Conservation (phyloP, 805 yeast genomes). For the Wickerhamiella lipophila region DNA sequence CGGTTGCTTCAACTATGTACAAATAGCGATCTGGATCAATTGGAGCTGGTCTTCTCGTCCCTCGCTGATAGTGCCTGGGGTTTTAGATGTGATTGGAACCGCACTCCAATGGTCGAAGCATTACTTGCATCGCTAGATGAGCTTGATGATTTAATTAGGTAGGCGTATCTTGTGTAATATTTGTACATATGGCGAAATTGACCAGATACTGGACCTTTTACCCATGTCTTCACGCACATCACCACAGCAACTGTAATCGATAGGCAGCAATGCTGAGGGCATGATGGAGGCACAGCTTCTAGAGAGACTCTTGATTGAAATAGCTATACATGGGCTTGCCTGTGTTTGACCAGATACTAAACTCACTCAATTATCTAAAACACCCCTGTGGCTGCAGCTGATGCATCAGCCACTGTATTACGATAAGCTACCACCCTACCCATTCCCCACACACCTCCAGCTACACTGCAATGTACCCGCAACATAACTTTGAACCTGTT, state of each 20-base stretch:
- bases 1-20: slow-evolving; percentile 32
- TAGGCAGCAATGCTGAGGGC: background rate
- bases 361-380: background rate
- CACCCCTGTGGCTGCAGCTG: background rate
- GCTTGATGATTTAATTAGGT: background rate
- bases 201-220: no score
- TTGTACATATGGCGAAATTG: no score
- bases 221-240: background rate
- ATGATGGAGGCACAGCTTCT: background rate
- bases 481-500: slow-evolving; percentile 40
- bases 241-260: background rate
- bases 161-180: no score
- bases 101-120: slow-evolving; percentile 25
- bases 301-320: no score
- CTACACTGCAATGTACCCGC: slow-evolving; percentile 4
- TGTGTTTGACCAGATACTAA: no score
- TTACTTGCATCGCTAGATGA: slow-evolving; percentile 15
- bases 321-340: no score
- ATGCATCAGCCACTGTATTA: background rate
- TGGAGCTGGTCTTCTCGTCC: slow-evolving; percentile 54
- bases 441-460: background rate
- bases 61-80: slow-evolving; percentile 65
- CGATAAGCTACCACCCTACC: background rate
- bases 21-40: slow-evolving; percentile 37
- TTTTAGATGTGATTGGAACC: slow-evolving; percentile 44